Conservation (phyloP, 2,329 filamentous ascomycete species). For the Aspergillus oerlinghausenensis region DNA sequence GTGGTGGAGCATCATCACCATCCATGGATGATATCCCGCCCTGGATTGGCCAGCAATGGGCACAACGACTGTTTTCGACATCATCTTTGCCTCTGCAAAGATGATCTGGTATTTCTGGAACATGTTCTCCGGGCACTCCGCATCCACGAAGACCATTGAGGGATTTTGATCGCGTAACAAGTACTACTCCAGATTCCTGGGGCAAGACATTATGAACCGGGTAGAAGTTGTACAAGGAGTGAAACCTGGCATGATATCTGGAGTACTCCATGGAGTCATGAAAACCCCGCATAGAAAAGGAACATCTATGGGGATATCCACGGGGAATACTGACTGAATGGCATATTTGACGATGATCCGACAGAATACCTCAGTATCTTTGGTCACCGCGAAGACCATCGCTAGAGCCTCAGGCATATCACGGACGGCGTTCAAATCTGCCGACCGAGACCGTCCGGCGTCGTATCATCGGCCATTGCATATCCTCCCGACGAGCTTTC, state of each 20-base stretch:
- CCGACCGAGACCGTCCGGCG: background rate
- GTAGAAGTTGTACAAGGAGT: background rate
- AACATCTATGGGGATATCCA: background rate
- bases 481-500: background rate
- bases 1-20: background rate
- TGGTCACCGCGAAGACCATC: background rate
- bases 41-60: background rate
- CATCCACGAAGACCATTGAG: background rate
- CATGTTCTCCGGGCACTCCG: background rate
- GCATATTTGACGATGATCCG: no score
- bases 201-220: background rate
- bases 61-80: background rate
- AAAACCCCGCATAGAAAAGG: background rate
- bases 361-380: background rate
- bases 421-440: background rate
- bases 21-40: background rate
- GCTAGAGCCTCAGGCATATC: background rate
- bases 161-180: background rate
- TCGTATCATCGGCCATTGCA: background rate
- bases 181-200: background rate
- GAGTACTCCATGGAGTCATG: background rate
- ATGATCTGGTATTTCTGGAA: background rate
- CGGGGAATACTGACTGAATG: background rate
- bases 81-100: background rate
- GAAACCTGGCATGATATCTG: background rate